A percentile compares a stretch with the other conserved stretches of the same genome.
Evolutionary conservation across 352 stramenopile genomes (phyloP).

Genomic region (Globisporangium spinosum): DNA sequence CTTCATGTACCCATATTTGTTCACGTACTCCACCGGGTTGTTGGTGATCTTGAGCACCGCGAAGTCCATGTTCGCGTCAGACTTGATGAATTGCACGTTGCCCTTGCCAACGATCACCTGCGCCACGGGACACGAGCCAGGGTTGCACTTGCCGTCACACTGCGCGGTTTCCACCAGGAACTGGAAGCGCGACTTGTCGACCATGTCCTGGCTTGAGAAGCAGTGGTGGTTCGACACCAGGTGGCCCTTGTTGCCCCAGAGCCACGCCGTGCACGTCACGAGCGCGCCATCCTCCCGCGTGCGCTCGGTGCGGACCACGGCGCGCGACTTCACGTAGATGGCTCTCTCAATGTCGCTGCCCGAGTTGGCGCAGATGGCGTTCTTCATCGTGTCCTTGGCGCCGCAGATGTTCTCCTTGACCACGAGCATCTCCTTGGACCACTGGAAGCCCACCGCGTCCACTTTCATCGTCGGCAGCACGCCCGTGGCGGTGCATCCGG

Average conservation of each 20-base stretch:
- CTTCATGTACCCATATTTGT: slow-evolving; percentile 57
- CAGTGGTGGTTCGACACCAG: slow-evolving; percentile 39
- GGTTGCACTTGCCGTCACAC: slow-evolving; percentile 29
- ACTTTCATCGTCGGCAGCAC: slow-evolving; percentile 25
- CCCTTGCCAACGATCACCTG: slow-evolving; percentile 34
- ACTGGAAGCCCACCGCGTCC: slow-evolving; percentile 36
- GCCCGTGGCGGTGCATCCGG: slow-evolving; percentile 17
- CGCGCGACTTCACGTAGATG: slow-evolving; percentile 38
- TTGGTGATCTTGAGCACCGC: slow-evolving; percentile 48
- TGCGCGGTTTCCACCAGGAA: slow-evolving; percentile 19
- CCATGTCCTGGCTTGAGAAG: slow-evolving; percentile 31
- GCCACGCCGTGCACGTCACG: slow-evolving; percentile 35
- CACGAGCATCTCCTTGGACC: slow-evolving; percentile 27
- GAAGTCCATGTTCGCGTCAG: slow-evolving; percentile 49
- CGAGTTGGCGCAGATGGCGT: slow-evolving; percentile 37
- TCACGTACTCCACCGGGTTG: slow-evolving; percentile 32
- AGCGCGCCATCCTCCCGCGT: slow-evolving; percentile 42
- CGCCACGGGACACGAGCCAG: slow-evolving; percentile 25
- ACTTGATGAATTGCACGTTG: slow-evolving; percentile 55
- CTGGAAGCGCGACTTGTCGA: slow-evolving; percentile 33
- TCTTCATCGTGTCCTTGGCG: slow-evolving; percentile 55
- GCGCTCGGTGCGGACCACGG: slow-evolving; percentile 48
- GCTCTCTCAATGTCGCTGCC: slow-evolving; percentile 29
- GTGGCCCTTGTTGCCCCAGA: slow-evolving; percentile 33
- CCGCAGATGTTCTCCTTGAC: slow-evolving; percentile 52